phyloP scores from a whole-genome alignment of 2,329 filamentous ascomycete genomes.

The Pseudocercospora fijiensis region DNA sequence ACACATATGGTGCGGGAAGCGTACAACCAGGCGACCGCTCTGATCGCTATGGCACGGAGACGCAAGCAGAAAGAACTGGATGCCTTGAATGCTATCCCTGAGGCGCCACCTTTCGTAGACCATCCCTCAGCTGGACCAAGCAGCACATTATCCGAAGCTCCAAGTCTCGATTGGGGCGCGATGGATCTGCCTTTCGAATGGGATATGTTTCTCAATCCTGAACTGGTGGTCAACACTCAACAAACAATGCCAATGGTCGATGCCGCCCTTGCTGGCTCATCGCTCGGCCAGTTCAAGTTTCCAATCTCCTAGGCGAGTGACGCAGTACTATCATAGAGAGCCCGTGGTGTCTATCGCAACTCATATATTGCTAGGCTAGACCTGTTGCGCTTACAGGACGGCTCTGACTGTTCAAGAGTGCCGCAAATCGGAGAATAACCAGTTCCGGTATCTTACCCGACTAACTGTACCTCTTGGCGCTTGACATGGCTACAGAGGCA shows the following conservation, averaged over 20 bases:
- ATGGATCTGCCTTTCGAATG: constrained; percentile 38
- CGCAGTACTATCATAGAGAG: background rate
- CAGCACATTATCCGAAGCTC: constrained; percentile 32
- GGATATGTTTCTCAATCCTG: constrained; percentile 39
- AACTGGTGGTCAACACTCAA: constrained; percentile 34
- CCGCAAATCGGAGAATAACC: constrained; percentile 16
- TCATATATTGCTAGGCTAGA: background rate
- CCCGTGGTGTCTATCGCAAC: background rate
- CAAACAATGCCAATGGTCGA: constrained; percentile 18
- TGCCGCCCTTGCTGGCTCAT: constrained; percentile 21
- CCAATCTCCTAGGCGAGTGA: constrained; percentile 6
- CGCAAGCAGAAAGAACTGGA: constrained; percentile 38
- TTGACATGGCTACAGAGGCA: constrained; percentile 16
- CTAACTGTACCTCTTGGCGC: constrained; percentile 10
- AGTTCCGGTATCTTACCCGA: constrained; percentile 16
- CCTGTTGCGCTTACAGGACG: background rate
- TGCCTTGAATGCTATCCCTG: constrained; percentile 31
- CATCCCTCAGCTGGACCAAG: constrained; percentile 32
- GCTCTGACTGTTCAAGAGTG: background rate
- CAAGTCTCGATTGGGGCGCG: constrained; percentile 35
- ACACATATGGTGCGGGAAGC: constrained; percentile 43
- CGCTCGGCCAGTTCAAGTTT: constrained; percentile 16
- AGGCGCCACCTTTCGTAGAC: constrained; percentile 33
- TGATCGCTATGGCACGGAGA: constrained; percentile 36
- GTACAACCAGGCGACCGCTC: constrained; percentile 36